phyloP scores from a whole-genome alignment of 192 early-diverging fungal species.

The Coemansia sp. region DNA sequence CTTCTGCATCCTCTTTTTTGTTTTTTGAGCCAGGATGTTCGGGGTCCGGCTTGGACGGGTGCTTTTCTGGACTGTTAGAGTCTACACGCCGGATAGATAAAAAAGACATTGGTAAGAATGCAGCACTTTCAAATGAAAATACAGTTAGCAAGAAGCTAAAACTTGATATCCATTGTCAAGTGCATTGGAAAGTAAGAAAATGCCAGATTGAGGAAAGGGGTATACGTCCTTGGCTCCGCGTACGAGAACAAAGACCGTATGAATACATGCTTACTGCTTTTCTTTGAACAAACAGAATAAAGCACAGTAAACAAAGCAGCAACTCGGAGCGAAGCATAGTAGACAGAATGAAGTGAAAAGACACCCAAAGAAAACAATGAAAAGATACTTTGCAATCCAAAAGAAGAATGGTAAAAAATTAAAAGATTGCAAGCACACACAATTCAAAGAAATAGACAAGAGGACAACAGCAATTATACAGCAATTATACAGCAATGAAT shows the following conservation, averaged over 20 bases:
- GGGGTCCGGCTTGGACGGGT: neutral
- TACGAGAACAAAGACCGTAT: neutral
- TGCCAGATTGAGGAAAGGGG: neutral
- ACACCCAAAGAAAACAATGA: too few relatives aligned
- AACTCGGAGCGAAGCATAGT: too few relatives aligned
- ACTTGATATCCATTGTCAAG: neutral
- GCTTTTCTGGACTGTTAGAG: neutral
- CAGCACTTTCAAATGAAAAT: neutral
- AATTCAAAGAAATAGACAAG: neutral
- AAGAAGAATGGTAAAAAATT: neutral
- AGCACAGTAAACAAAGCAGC: neutral
- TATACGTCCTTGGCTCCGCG: neutral
- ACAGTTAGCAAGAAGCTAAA: neutral
- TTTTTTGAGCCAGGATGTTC: neutral
- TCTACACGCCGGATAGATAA: neutral
- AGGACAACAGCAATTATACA: too few relatives aligned
- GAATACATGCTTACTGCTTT: neutral
- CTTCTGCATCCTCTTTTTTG: neutral
- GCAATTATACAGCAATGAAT: neutral
- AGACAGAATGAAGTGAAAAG: too few relatives aligned
- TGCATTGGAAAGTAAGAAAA: neutral
- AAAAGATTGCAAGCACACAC: neutral
- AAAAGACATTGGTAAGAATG: neutral
- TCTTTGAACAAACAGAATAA: neutral
- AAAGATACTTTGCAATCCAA: neutral